A percentile compares a stretch with the other conserved stretches of the same genome.
Conservation (phyloP, 768 basidiomycete species). For the Hypsizygus marmoreus region DNA sequence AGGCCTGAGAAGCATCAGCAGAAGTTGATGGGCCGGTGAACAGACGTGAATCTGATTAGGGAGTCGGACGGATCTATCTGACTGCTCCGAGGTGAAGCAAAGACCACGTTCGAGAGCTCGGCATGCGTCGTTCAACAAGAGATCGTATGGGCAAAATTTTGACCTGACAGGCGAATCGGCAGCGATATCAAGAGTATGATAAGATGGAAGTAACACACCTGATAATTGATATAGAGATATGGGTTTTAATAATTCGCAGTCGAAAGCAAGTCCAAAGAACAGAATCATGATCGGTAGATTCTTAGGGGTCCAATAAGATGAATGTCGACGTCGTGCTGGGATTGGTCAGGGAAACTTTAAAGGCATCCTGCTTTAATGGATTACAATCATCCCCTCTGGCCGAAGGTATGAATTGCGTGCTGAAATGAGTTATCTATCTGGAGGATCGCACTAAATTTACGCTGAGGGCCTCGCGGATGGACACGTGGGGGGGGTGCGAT, state of each 20-base stretch:
- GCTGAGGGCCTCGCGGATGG: no score
- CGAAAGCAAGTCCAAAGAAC: background rate
- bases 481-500: no score
- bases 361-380: background rate
- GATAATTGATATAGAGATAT: background rate
- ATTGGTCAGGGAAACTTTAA: slow-evolving; percentile 12
- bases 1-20: slow-evolving; percentile 13
- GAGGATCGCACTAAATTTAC: background rate
- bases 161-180: no score
- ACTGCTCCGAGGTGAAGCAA: background rate
- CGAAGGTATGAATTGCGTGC: background rate
- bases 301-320: slow-evolving; percentile 2
- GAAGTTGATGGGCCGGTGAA: slow-evolving; percentile 5
- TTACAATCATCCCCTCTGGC: slow-evolving; percentile 1
- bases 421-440: slow-evolving; percentile 4
- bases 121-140: no score
- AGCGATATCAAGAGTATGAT: no score
- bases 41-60: no score
- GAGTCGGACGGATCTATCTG: slow-evolving; percentile 18
- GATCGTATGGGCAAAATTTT: no score
- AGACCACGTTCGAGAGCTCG: background rate
- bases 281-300: slow-evolving; percentile 8
- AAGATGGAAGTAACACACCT: no score
- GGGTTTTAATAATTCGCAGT: background rate
- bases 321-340: slow-evolving; percentile 1